A percentile compares a stretch with the other conserved stretches of the same genome.
Evolutionary conservation across 305 asterid genomes (phyloP).

Genomic region (Fraxinus sp.): DNA sequence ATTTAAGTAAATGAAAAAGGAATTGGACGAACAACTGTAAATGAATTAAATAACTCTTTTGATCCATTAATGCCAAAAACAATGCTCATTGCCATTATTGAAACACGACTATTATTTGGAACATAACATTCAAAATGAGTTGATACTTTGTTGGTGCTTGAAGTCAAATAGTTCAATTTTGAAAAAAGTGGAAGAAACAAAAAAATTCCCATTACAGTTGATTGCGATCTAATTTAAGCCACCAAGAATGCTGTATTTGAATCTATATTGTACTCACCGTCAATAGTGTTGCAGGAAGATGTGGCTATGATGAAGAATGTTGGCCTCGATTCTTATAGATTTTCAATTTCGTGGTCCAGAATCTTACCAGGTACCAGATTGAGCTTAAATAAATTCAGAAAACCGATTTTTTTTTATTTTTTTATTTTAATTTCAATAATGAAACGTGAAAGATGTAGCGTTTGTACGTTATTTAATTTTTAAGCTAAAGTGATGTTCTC

Average conservation of each 20-base stretch:
- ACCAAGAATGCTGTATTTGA: neutral
- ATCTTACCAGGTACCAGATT: slow-evolving; percentile 22
- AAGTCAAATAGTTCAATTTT: neutral
- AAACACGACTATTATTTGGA: too few relatives aligned
- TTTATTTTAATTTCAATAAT: neutral
- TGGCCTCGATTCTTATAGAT: slow-evolving; percentile 25
- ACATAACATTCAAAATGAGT: neutral
- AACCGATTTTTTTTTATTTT: too few relatives aligned
- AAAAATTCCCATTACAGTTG: neutral
- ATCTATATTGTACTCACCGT: neutral
- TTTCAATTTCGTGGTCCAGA: slow-evolving; percentile 33
- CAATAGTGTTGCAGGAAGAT: slow-evolving; percentile 28
- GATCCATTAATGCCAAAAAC: neutral
- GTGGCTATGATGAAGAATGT: slow-evolving; percentile 16
- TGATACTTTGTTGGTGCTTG: neutral
- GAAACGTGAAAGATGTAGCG: neutral
- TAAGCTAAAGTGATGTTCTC: neutral
- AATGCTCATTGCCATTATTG: too few relatives aligned
- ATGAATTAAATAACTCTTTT: neutral
- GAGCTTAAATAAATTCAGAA: too few relatives aligned
- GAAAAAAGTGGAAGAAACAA: neutral
- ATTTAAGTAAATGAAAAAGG: neutral
- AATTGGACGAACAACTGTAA: neutral
- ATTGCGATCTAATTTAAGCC: neutral
- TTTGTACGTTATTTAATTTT: neutral